These are phyloP conservation scores for Parastagonospora avenae DNA, from an alignment of 2,329 filamentous ascomycete genomes.

Conservation along the genomic window DNA sequence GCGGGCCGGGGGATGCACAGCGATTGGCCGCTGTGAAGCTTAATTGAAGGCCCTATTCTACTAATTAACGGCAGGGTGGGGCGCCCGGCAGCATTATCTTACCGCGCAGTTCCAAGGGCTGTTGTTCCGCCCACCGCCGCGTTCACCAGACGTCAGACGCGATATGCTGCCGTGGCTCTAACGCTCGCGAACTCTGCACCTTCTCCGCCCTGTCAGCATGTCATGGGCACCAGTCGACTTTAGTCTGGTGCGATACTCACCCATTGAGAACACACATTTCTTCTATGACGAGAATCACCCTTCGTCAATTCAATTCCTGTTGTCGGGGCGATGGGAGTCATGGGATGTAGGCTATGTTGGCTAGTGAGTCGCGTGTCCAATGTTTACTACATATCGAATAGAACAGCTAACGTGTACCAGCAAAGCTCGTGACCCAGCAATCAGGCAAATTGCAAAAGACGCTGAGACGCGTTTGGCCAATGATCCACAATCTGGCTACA, in stretches of 20 bases:
- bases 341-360: constrained; percentile 40
- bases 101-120: constrained; percentile 17
- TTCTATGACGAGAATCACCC: constrained; percentile 37
- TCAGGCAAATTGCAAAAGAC: constrained; percentile 35
- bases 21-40: constrained; percentile 14
- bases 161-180: constrained; percentile 7
- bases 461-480: constrained; percentile 28
- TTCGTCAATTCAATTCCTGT: constrained; percentile 36
- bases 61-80: constrained; percentile 19
- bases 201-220: constrained; percentile 25
- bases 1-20: constrained; percentile 12
- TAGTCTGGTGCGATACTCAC: constrained; percentile 33
- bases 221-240: constrained; percentile 36
- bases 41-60: constrained; percentile 8
- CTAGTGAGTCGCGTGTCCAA: constrained; percentile 21
- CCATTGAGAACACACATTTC: constrained; percentile 36
- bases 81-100: constrained; percentile 14
- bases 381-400: background rate
- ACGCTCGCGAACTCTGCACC: constrained; percentile 1
- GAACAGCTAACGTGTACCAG: constrained; percentile 16
- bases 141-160: constrained; percentile 9
- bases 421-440: constrained; percentile 34
- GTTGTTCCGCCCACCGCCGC: constrained; percentile 11
- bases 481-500: constrained; percentile 24
- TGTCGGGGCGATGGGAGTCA: constrained; percentile 37